A percentile compares a stretch with the other conserved stretches of the same genome.
phyloP scores from a whole-genome alignment of 495 filamentous ascomycete species.

The Hypoxylon rickii region DNA sequence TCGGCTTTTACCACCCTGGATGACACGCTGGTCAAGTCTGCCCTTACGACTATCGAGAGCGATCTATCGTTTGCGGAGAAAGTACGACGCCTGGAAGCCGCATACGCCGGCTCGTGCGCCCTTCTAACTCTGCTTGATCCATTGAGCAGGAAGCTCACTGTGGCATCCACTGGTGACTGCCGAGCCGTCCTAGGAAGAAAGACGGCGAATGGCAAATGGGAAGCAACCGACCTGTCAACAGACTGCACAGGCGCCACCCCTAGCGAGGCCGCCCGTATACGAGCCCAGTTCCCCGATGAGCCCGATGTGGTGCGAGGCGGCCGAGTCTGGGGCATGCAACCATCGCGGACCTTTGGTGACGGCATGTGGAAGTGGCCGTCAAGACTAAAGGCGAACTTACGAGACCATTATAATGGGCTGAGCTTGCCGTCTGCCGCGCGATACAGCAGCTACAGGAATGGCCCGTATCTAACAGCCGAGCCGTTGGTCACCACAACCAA shows the following conservation, averaged over 20 bases:
- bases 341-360: slow-evolving; percentile 68
- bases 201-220: slow-evolving; percentile 51
- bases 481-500: slow-evolving; percentile 62
- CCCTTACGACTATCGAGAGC: slow-evolving; percentile 39
- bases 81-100: slow-evolving; percentile 43
- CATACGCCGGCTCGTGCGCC: slow-evolving; percentile 63
- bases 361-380: slow-evolving; percentile 65
- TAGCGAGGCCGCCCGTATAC: slow-evolving; percentile 55
- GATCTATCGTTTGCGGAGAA: slow-evolving; percentile 32
- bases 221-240: slow-evolving; percentile 54
- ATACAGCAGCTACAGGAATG: slow-evolving; percentile 48
- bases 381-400: slow-evolving; percentile 48
- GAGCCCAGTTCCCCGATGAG: slow-evolving; percentile 63
- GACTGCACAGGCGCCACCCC: slow-evolving; percentile 64
- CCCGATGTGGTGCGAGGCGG: slow-evolving; percentile 56
- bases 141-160: slow-evolving; percentile 51
- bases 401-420: slow-evolving; percentile 53
- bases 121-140: slow-evolving; percentile 61
- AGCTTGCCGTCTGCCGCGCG: slow-evolving; percentile 43
- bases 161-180: slow-evolving; percentile 64
- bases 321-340: slow-evolving; percentile 59
- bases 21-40: slow-evolving; percentile 51
- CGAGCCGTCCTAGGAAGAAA: slow-evolving; percentile 63
- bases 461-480: slow-evolving; percentile 69
- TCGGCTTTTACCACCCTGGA: slow-evolving; percentile 57